A percentile compares a stretch with the other conserved stretches of the same genome.
Evolutionary conservation across 805 yeast species (phyloP).

Genomic region (Metschnikowia colocasiae): DNA sequence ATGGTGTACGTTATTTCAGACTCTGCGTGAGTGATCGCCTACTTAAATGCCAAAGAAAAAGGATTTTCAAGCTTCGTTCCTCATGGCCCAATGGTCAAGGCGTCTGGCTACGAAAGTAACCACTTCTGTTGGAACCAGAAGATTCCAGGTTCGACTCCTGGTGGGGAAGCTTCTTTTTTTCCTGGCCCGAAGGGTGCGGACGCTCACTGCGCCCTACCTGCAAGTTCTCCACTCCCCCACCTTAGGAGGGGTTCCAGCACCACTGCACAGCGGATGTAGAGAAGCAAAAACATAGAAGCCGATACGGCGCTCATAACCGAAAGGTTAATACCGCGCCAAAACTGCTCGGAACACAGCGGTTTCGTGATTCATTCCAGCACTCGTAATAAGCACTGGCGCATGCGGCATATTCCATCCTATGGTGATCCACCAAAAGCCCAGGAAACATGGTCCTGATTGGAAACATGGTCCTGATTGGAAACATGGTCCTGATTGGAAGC

Average conservation of each 20-base stretch:
- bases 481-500: too few relatives aligned
- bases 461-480: too few relatives aligned
- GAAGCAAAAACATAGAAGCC: too few relatives aligned
- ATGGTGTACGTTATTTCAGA: too few relatives aligned
- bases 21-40: too few relatives aligned
- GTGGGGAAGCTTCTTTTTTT: constrained; percentile 47
- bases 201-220: not conserved
- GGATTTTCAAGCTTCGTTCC: constrained; percentile 44
- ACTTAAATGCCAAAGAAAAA: too few relatives aligned
- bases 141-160: constrained; percentile 57
- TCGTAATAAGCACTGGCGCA: not conserved
- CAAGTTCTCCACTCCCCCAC: not conserved
- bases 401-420: not conserved
- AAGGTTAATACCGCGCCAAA: too few relatives aligned
- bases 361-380: not conserved
- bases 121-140: constrained; percentile 48
- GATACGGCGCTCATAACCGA: too few relatives aligned
- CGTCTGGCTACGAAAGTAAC: constrained; percentile 65
- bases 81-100: constrained; percentile 77
- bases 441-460: too few relatives aligned
- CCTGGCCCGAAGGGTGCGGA: not conserved
- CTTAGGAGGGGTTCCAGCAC: not conserved
- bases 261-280: too few relatives aligned
- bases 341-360: too few relatives aligned
- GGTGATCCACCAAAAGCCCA: too few relatives aligned